Percentiles rank a stretch among this genome's conserved stretches.
Evolutionary conservation across 768 basidiomycete genomes (phyloP).

Genomic region (Boletus subcaerulescens): DNA sequence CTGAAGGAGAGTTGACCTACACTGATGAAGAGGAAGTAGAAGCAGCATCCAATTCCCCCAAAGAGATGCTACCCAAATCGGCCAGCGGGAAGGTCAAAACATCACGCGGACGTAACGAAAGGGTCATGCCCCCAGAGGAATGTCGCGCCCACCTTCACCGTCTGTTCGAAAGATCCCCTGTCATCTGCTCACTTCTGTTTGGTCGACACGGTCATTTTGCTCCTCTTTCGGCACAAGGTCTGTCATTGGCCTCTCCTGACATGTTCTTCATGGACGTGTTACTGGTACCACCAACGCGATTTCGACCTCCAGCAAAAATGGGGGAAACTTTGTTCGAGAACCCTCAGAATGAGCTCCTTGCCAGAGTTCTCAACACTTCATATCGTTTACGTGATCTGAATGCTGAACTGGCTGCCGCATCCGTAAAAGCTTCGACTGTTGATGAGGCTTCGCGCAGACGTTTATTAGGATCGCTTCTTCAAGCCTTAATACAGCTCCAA

Average conservation of each 20-base stretch:
- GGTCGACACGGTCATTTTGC: conserved; percentile 90
- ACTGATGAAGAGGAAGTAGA: conserved; percentile 53
- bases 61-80: conserved; percentile 55
- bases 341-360: conserved; percentile 88
- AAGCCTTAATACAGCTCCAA: conserved; percentile 85
- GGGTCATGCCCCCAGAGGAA: conserved; percentile 87
- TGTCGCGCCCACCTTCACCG: conserved; percentile 90
- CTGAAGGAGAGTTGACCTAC: conserved; percentile 44
- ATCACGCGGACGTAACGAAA: conserved; percentile 78
- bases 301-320: conserved; percentile 91
- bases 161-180: conserved; percentile 78
- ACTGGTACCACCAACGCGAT: conserved; percentile 90
- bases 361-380: conserved; percentile 75
- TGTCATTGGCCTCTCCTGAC: conserved; percentile 77
- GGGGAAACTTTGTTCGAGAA: conserved; percentile 94
- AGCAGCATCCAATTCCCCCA: conserved; percentile 26
- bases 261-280: conserved; percentile 97
- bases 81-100: conserved; percentile 79
- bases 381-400: conserved; percentile 80
- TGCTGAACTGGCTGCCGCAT: conserved; percentile 55
- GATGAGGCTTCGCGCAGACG: conserved; percentile 52
- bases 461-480: conserved; percentile 68
- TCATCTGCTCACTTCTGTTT: conserved; percentile 85
- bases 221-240: conserved; percentile 51
- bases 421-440: conserved; percentile 52